Evolutionary conservation across 129 eudicot species (phyloP).

Genomic region (Heracleum sosnowskyi): DNA sequence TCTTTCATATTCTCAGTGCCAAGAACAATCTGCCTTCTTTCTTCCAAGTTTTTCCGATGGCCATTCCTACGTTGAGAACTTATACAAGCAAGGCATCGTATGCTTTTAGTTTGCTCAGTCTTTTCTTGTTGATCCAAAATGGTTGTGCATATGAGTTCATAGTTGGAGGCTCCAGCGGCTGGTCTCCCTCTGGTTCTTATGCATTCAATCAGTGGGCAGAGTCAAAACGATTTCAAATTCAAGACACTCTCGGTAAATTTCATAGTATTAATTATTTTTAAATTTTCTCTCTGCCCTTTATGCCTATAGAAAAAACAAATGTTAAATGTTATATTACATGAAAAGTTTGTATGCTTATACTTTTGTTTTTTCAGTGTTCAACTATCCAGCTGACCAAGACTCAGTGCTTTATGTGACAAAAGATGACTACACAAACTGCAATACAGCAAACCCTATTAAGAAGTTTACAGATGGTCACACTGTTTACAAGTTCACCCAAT

Average conservation of each 20-base stretch:
- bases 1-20: conserved; percentile 1
- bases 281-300: background rate
- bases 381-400: conserved; percentile 48
- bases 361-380: conserved; percentile 41
- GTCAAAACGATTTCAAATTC: conserved; percentile 48
- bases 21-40: background rate
- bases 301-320: background rate
- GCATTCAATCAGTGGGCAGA: conserved; percentile 69
- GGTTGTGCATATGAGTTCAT: conserved; percentile 45
- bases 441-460: conserved; percentile 24
- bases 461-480: conserved; percentile 39
- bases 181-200: conserved; percentile 52
- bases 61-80: conserved; percentile 6
- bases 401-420: conserved; percentile 64
- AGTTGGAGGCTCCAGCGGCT: conserved; percentile 72
- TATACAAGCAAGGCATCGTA: conserved; percentile 8
- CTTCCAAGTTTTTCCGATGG: conserved; percentile 26
- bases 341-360: background rate
- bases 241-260: conserved; percentile 56
- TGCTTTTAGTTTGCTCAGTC: conserved; percentile 28
- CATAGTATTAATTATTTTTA: background rate
- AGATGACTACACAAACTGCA: conserved; percentile 46
- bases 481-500: conserved; percentile 24
- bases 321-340: background rate
- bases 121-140: conserved; percentile 41